phyloP scores from a whole-genome alignment of 1,284 basidiomycete genomes.

The Moniliella sp. region DNA sequence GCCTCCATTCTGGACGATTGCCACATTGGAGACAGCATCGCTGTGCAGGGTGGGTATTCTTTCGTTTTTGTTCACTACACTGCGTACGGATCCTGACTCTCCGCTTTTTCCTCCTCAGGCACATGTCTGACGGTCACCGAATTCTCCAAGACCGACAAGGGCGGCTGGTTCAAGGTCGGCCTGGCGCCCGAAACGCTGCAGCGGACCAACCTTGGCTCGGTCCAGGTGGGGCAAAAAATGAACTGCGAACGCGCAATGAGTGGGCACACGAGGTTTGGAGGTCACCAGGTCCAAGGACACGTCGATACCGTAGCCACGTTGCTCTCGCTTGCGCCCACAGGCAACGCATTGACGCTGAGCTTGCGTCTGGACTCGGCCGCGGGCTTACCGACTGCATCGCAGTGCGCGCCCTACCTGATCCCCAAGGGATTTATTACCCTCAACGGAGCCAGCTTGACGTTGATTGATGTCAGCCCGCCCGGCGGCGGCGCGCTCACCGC shows the following conservation, averaged over 20 bases:
- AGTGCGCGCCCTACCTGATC: constrained; percentile 60
- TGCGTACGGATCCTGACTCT: too few species aligned
- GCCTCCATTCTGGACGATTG: constrained; percentile 67
- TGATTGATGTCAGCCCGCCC: constrained; percentile 48
- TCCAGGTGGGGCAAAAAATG: constrained; percentile 55
- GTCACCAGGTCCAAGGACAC: constrained; percentile 58
- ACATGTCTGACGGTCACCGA: constrained; percentile 69
- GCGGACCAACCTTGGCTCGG: constrained; percentile 60
- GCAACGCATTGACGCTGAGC: constrained; percentile 61
- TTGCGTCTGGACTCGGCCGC: constrained; percentile 41
- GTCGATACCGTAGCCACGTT: constrained; percentile 57
- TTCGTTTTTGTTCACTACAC: background rate
- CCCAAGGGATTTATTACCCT: constrained; percentile 90
- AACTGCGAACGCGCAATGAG: constrained; percentile 89
- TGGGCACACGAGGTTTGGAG: constrained; percentile 72
- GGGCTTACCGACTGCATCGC: constrained; percentile 44
- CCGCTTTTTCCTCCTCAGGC: too few species aligned
- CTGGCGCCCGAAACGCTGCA: constrained; percentile 80
- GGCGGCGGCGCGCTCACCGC: constrained; percentile 12
- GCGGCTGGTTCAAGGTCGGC: constrained; percentile 61
- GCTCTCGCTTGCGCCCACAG: constrained; percentile 46
- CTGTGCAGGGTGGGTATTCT: constrained; percentile 46
- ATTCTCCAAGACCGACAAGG: constrained; percentile 38
- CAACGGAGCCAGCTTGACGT: constrained; percentile 77
- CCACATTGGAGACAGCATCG: constrained; percentile 79